Percentiles rank a stretch among this genome's conserved stretches.
Conservation (phyloP, 2,329 filamentous ascomycete genomes). For the Dactylellina cionopaga region DNA sequence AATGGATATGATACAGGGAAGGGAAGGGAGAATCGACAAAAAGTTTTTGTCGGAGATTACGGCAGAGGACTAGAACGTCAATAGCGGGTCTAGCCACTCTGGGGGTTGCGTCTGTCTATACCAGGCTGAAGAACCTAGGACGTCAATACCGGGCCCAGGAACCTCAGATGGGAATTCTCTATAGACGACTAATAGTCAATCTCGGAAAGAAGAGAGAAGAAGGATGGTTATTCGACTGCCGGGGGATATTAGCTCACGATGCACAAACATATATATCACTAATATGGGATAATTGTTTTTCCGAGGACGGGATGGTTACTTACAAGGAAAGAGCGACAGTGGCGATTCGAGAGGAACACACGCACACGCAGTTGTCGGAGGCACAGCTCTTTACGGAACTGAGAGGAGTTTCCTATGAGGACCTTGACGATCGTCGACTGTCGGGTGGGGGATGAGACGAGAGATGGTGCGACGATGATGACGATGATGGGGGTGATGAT, state of each 20-base stretch:
- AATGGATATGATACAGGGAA: conserved; percentile 5
- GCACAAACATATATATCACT: no score
- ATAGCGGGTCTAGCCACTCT: conserved; percentile 11
- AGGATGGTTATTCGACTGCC: neutral
- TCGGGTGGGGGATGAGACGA: neutral
- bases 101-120: conserved; percentile 27
- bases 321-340: conserved; percentile 19
- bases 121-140: conserved; percentile 22
- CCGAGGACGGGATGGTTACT: neutral
- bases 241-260: neutral
- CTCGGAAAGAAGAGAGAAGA: conserved; percentile 17
- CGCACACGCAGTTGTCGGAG: conserved; percentile 1
- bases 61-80: conserved; percentile 24
- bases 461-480: neutral
- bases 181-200: conserved; percentile 38
- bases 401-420: neutral
- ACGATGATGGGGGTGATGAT: neutral
- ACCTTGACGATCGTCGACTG: neutral
- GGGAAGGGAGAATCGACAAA: neutral
- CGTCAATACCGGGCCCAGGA: conserved; percentile 11
- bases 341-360: no score
- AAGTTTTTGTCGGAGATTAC: conserved; percentile 26
- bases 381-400: neutral
- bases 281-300: no score
- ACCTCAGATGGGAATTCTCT: conserved; percentile 6